Conservation (phyloP, 192 early-diverging fungal genomes). For the Podila epicladia region DNA sequence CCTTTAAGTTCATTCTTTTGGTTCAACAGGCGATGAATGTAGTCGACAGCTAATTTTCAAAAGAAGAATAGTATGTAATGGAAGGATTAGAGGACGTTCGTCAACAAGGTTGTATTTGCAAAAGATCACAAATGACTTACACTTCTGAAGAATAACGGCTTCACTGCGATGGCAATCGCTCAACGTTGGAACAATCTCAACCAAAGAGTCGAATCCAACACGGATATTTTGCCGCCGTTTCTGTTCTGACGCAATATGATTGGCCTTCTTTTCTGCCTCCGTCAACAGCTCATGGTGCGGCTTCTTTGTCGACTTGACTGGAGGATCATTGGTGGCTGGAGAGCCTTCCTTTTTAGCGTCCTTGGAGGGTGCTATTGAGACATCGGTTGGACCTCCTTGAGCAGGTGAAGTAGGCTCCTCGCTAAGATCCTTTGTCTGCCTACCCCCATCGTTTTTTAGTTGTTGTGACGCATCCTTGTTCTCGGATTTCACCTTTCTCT, state of each 20-base stretch:
- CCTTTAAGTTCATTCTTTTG: conserved; percentile 62
- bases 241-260: conserved; percentile 94
- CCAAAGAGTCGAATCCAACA: conserved; percentile 86
- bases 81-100: not conserved
- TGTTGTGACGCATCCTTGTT: conserved; percentile 1
- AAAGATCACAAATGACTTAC: conserved; percentile 30
- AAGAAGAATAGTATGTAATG: conserved; percentile 2
- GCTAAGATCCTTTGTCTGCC: conserved; percentile 5
- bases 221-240: conserved; percentile 91
- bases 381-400: not conserved
- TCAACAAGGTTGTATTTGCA: not conserved
- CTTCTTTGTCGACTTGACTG: conserved; percentile 27
- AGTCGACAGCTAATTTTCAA: conserved; percentile 66
- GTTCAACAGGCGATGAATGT: conserved; percentile 72
- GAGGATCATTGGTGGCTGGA: not conserved
- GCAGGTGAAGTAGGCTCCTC: not conserved
- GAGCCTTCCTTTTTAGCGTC: conserved; percentile 5
- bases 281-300: conserved; percentile 74
- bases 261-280: conserved; percentile 87
- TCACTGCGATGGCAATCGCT: conserved; percentile 84
- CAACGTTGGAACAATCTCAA: conserved; percentile 83
- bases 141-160: conserved; percentile 83
- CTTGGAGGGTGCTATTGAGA: not conserved
- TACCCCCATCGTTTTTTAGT: not conserved
- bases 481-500: not conserved